Percentiles rank a stretch among this genome's conserved stretches.
These are phyloP conservation scores for Chalaropsis thielavioides DNA, from an alignment of 2,329 filamentous ascomycete genomes.

Conservation along the genomic window DNA sequence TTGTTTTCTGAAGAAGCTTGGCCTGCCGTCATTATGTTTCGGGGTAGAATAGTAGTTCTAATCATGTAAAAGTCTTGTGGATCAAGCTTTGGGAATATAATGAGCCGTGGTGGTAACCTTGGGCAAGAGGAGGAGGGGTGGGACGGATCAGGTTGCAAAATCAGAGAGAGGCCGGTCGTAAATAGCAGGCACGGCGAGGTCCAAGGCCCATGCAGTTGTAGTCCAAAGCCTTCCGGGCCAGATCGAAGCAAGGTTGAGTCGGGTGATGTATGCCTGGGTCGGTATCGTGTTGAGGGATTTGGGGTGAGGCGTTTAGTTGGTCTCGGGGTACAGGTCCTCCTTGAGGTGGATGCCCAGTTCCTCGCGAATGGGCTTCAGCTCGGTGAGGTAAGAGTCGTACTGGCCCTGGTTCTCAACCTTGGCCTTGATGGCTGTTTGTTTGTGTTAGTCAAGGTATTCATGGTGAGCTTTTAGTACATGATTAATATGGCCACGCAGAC, in stretches of 20 bases:
- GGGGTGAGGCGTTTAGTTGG: slow-evolving; percentile 27
- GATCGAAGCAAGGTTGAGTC: slow-evolving; percentile 1
- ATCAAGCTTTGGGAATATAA: slow-evolving; percentile 6
- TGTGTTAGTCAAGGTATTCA: neutral
- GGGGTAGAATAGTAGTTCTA: neutral
- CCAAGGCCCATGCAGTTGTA: neutral
- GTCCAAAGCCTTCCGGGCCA: slow-evolving; percentile 6
- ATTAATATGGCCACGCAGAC: neutral
- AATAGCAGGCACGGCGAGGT: neutral
- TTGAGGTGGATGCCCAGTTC: slow-evolving; percentile 85
- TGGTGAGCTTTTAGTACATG: neutral
- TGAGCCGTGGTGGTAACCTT: neutral
- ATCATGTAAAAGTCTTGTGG: slow-evolving; percentile 4
- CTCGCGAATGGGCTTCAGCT: slow-evolving; percentile 83
- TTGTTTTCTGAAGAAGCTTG: neutral
- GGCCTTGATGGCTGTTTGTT: slow-evolving; percentile 72
- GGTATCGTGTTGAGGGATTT: slow-evolving; percentile 5
- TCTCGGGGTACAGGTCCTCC: slow-evolving; percentile 78
- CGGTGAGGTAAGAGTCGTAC: slow-evolving; percentile 90
- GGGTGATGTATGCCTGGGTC: neutral
- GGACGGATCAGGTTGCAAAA: slow-evolving; percentile 8
- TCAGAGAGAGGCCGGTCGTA: slow-evolving; percentile 5
- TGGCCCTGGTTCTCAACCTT: slow-evolving; percentile 98
- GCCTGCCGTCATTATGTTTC: slow-evolving; percentile 1
- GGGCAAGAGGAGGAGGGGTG: neutral